Base-by-base conservation (phyloP, 1,284 basidiomycete species). In the Lentinus polychrous region DNA sequence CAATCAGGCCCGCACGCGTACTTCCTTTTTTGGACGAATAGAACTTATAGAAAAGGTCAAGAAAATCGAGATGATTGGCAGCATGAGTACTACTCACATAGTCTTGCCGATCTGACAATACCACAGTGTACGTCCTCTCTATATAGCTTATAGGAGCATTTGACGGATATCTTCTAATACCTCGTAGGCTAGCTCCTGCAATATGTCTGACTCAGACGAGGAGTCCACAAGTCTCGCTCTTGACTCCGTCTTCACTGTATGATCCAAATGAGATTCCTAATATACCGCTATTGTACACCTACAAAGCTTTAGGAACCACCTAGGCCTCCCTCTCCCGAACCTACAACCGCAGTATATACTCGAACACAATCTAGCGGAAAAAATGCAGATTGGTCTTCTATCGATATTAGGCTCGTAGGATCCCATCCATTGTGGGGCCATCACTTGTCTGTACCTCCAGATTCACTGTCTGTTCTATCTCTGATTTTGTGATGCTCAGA, bases 361-460 rank as follows among this genome's bases (percentile, higher is more conserved):
- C 20, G n/a, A 4, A 35, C 35, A 1, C 34, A 23, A 17, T 46
- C 46, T 49, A 46, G 23, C 50, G 41, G 36, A 35, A 18, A 41
- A 11, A 57, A 49, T 5, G 48, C 52, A 6, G 55, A 60, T 5
- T 78, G 75, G 75, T 58, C 63, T 8, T 64, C 75, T 23, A 68
- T 94, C 8, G 65, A 71, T 3, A 83, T 95, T 42, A 72, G 81
- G 48, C 76, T 96, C 7, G 91, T 96, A 0, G 93, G 94, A 2
- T 79, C 75, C 2, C 92, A 96, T 63, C 89, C 93, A 1, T 71
- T 96, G 4, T 97, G 94, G 94, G 93, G 85, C 1, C 91, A 96
- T 65, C 75, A 94, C 59, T 66, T 95, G 84, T 94, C 64, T 63
- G 83, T 69, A 14, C n/a, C 10, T 40, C 33, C 33, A 8, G 8